These are phyloP conservation scores for Amoebophrya sp. DNA, from an alignment of 169 alveolate species.

Conservation along the genomic window DNA sequence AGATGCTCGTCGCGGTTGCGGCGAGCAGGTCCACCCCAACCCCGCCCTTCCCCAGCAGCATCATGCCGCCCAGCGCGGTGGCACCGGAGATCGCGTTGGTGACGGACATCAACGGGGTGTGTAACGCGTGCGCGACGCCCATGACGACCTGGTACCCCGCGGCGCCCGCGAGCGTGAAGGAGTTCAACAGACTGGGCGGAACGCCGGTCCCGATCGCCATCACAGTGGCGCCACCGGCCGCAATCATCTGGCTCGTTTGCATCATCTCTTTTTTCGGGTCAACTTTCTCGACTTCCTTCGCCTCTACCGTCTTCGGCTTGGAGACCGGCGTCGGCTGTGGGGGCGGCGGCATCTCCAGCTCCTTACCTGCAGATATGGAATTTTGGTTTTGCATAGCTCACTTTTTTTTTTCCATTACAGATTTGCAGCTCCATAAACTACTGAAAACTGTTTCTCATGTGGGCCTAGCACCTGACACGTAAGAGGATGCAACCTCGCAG, in stretches of 20 bases:
- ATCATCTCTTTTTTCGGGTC: neutral
- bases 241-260: neutral
- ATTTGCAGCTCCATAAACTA: too few relatives aligned
- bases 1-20: neutral
- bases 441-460: too few relatives aligned
- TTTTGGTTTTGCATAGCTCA: too few relatives aligned
- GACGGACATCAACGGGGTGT: slow-evolving; percentile 80
- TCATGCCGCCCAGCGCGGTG: slow-evolving; percentile 70
- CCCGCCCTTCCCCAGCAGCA: slow-evolving; percentile 48
- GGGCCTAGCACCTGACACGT: too few relatives aligned
- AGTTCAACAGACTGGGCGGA: slow-evolving; percentile 37
- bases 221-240: slow-evolving; percentile 17
- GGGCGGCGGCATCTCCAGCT: slow-evolving; percentile 33
- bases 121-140: slow-evolving; percentile 78
- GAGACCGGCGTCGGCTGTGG: slow-evolving; percentile 35
- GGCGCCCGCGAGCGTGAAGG: slow-evolving; percentile 46
- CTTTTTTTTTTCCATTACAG: neutral
- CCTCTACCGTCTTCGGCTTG: neutral
- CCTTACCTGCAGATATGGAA: slow-evolving; percentile 19
- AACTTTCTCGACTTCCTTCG: neutral
- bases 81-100: slow-evolving; percentile 80
- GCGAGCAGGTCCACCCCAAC: slow-evolving; percentile 24
- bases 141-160: slow-evolving; percentile 36
- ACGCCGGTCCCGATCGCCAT: slow-evolving; percentile 41
- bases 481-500: too few relatives aligned